phyloP scores from a whole-genome alignment of 176 grass and related monocot species.

The Lolium perenne region DNA sequence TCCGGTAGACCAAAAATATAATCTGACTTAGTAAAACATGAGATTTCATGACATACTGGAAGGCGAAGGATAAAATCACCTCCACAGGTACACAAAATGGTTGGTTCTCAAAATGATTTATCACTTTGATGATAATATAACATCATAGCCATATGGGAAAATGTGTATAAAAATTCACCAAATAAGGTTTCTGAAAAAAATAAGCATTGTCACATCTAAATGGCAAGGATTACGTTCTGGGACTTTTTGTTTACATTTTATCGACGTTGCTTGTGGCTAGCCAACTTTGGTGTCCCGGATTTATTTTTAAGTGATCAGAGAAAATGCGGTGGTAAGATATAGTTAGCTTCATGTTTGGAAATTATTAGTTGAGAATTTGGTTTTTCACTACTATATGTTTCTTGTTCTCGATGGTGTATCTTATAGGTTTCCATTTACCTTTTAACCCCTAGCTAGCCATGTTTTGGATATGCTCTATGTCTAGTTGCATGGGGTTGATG shows the following conservation, averaged over 20 bases:
- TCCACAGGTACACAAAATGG: no score
- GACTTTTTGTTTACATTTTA: background rate
- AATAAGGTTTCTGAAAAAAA: background rate
- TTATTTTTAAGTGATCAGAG: background rate
- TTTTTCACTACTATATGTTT: background rate
- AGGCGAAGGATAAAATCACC: no score
- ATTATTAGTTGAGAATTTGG: background rate
- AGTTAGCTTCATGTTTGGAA: background rate
- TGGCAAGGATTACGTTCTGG: background rate
- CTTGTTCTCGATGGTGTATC: background rate
- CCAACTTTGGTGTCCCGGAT: background rate
- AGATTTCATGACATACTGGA: no score
- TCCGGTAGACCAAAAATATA: no score
- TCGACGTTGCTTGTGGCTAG: no score
- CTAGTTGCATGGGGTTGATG: background rate
- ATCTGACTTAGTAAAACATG: no score
- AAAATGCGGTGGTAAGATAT: background rate
- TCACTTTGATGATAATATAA: no score
- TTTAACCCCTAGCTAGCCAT: background rate
- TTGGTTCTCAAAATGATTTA: no score
- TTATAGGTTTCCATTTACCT: background rate
- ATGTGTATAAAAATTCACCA: no score
- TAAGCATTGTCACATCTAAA: background rate
- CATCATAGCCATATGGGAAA: no score
- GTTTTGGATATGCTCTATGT: background rate